Conservation (phyloP, 352 stramenopile species). For the Phytophthora foliorum region DNA sequence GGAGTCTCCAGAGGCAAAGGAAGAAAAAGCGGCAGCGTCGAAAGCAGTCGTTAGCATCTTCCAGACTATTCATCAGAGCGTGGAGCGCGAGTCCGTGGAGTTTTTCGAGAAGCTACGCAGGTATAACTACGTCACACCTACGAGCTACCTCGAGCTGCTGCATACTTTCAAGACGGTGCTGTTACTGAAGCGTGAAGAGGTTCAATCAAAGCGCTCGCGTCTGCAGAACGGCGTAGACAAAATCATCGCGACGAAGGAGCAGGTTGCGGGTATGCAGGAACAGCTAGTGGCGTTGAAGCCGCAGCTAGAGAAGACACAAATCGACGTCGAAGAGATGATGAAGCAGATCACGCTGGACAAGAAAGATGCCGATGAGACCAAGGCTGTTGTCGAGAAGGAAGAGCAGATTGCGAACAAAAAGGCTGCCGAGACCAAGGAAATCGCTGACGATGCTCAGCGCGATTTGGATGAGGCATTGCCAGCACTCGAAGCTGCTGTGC, state of each 20-base stretch:
- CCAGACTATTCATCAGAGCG: slow-evolving; percentile 92
- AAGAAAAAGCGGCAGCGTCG: slow-evolving; percentile 23
- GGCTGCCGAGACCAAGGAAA: slow-evolving; percentile 92
- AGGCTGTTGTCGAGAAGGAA: slow-evolving; percentile 92
- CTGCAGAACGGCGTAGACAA: slow-evolving; percentile 94
- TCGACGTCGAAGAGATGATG: slow-evolving; percentile 95
- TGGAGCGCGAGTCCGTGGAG: slow-evolving; percentile 80
- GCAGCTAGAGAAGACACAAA: slow-evolving; percentile 92
- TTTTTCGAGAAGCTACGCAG: slow-evolving; percentile 91
- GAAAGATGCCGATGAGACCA: slow-evolving; percentile 92
- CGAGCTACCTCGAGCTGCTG: slow-evolving; percentile 94
- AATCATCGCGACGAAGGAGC: slow-evolving; percentile 93
- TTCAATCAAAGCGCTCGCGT: slow-evolving; percentile 85
- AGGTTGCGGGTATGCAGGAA: slow-evolving; percentile 93
- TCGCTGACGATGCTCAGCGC: slow-evolving; percentile 92
- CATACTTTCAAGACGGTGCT: slow-evolving; percentile 94
- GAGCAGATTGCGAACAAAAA: slow-evolving; percentile 94
- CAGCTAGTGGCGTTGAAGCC: slow-evolving; percentile 94
- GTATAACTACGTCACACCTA: slow-evolving; percentile 96
- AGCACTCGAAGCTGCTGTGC: slow-evolving; percentile 91
- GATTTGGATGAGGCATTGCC: slow-evolving; percentile 94
- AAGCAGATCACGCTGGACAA: slow-evolving; percentile 95
- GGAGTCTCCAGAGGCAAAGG: slow-evolving; percentile 24
- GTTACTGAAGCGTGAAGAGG: slow-evolving; percentile 90
- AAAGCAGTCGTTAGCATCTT: slow-evolving; percentile 77